Percentiles rank a stretch among this genome's conserved stretches.
These are phyloP conservation scores for Globisporangium splendens DNA, from an alignment of 352 stramenopile genomes.

Conservation along the genomic window DNA sequence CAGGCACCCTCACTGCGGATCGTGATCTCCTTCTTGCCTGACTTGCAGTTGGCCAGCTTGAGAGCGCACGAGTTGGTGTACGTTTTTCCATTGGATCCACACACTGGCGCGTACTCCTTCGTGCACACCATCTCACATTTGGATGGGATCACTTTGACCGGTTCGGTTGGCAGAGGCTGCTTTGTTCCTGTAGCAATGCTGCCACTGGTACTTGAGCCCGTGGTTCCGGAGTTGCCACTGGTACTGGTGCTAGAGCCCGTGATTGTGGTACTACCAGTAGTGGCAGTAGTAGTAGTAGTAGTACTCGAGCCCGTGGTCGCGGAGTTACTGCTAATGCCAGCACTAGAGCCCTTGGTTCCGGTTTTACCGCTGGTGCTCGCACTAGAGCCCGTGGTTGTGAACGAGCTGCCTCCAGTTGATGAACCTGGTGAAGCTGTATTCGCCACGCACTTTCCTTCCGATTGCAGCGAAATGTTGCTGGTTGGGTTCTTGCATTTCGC, in stretches of 20 bases:
- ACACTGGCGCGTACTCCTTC: conserved; percentile 10
- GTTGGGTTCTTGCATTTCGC: conserved; percentile 8
- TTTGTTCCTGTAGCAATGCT: neutral
- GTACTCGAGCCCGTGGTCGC: neutral
- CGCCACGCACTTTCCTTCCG: neutral
- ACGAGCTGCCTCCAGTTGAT: neutral
- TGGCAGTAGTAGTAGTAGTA: no score
- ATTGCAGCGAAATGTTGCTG: conserved; percentile 1
- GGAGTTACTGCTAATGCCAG: neutral
- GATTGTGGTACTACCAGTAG: neutral
- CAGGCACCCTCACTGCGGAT: neutral
- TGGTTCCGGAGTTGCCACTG: neutral
- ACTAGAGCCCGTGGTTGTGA: neutral
- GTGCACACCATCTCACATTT: conserved; percentile 2
- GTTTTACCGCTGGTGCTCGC: neutral
- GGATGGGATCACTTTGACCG: neutral
- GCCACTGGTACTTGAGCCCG: neutral
- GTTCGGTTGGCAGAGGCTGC: neutral
- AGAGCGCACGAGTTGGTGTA: conserved; percentile 19
- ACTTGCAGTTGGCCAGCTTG: conserved; percentile 4
- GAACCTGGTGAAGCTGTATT: neutral
- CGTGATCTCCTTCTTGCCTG: neutral
- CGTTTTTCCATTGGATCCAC: conserved; percentile 20
- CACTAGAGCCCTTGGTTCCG: neutral
- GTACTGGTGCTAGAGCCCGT: neutral